Evolutionary conservation across 2,329 filamentous ascomycete genomes (phyloP).

Genomic region (Aspergillus fischeri): DNA sequence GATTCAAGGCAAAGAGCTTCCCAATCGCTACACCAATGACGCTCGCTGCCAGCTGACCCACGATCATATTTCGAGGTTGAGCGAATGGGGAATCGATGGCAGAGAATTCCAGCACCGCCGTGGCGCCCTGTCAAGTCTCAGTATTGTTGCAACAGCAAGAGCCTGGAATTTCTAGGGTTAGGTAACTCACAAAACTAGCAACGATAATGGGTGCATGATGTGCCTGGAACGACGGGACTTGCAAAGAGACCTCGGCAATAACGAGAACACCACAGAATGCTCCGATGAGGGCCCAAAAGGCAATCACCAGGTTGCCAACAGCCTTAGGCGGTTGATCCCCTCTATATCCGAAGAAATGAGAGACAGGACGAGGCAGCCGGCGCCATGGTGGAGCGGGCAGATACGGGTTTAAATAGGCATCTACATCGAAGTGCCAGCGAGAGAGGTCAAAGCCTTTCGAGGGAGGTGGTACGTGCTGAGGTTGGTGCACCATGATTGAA

Average conservation of each 20-base stretch:
- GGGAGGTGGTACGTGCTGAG: not conserved
- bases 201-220: conserved; percentile 59
- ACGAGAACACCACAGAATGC: conserved; percentile 59
- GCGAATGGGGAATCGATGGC: conserved; percentile 67
- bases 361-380: conserved; percentile 60
- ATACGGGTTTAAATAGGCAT: conserved; percentile 68
- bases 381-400: conserved; percentile 63
- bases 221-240: conserved; percentile 51
- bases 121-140: conserved; percentile 55
- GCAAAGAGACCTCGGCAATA: conserved; percentile 54
- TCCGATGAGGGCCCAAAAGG: conserved; percentile 63
- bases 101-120: conserved; percentile 71
- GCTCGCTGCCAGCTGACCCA: conserved; percentile 63
- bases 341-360: conserved; percentile 66
- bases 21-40: conserved; percentile 58
- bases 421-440: conserved; percentile 64
- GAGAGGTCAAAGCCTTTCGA: conserved; percentile 18
- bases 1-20: conserved; percentile 59
- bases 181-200: conserved; percentile 62
- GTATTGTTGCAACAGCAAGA: not conserved
- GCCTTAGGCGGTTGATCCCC: conserved; percentile 25
- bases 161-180: not conserved
- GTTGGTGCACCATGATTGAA: conserved; percentile 3
- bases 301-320: conserved; percentile 56
- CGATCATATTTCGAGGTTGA: conserved; percentile 65